phyloP scores from a whole-genome alignment of 2,329 filamentous ascomycete species.

The Hymenoscyphus fructigenus region DNA sequence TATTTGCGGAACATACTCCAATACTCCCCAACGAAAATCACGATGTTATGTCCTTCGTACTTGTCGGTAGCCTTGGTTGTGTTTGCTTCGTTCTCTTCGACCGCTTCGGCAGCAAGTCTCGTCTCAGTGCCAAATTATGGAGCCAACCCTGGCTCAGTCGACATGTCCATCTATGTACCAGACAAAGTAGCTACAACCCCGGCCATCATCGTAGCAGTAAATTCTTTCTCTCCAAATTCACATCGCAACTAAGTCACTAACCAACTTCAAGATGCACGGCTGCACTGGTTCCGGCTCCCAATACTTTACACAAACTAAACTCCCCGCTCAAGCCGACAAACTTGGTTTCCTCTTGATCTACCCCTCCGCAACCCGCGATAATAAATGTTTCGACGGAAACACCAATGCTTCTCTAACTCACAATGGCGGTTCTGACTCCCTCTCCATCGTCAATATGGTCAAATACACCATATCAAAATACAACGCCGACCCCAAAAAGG shows the following conservation, averaged over 20 bases:
- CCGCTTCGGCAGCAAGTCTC: not conserved
- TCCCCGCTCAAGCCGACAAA: constrained; percentile 44
- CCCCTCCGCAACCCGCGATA: constrained; percentile 48
- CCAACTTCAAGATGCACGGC: constrained; percentile 4
- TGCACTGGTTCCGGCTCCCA: not conserved
- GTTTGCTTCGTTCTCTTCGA: not conserved
- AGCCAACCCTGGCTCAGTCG: not conserved
- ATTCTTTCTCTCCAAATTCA: not conserved
- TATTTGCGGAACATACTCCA: not conserved
- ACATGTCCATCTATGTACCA: constrained; percentile 10
- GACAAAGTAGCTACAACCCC: constrained; percentile 5
- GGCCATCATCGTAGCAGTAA: constrained; percentile 6
- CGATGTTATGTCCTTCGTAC: not conserved
- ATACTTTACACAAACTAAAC: not conserved
- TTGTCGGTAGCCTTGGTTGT: not conserved
- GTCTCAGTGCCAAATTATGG: not conserved
- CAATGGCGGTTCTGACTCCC: constrained; percentile 55
- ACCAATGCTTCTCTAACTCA: constrained; percentile 51
- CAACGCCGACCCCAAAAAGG: constrained; percentile 47
- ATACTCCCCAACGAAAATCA: not conserved
- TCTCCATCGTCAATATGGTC: constrained; percentile 58
- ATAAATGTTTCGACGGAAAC: constrained; percentile 59
- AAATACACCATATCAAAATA: constrained; percentile 51
- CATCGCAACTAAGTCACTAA: not conserved
- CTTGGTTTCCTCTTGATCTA: constrained; percentile 62